These are phyloP conservation scores for Tolypocladium endophyticum DNA, from an alignment of 2,329 filamentous ascomycete species.

Conservation along the genomic window DNA sequence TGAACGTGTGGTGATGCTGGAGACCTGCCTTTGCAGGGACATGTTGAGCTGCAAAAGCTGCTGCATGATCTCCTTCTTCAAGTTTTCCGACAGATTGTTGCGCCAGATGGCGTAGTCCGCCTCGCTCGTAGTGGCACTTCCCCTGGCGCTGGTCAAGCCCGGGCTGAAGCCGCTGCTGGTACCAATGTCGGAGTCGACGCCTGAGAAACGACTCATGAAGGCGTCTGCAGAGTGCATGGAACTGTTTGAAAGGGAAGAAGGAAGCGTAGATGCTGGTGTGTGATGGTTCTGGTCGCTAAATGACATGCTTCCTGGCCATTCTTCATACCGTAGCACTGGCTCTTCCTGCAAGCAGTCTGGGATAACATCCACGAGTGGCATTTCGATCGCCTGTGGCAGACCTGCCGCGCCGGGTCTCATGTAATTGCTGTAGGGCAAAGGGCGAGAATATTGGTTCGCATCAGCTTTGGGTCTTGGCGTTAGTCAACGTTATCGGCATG, in stretches of 20 bases:
- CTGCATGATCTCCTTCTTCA: neutral
- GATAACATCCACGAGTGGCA: neutral
- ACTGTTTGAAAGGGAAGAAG: neutral
- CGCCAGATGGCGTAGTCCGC: neutral
- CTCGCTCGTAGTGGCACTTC: neutral
- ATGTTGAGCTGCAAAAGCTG: neutral
- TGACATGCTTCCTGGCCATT: neutral
- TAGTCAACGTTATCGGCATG: neutral
- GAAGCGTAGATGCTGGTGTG: neutral
- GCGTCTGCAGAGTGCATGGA: neutral
- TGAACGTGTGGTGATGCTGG: neutral
- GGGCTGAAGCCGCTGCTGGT: neutral
- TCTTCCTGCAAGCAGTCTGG: neutral
- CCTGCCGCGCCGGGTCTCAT: neutral
- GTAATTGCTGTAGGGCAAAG: neutral
- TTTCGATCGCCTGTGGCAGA: neutral
- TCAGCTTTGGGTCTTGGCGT: neutral
- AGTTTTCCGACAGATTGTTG: neutral
- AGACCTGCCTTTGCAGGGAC: neutral
- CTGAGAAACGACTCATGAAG: neutral
- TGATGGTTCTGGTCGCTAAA: neutral
- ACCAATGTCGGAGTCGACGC: neutral
- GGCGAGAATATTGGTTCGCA: neutral
- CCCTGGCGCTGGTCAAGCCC: neutral
- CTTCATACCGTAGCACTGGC: neutral